These are phyloP conservation scores for Ogataea haglerorum DNA, from an alignment of 805 yeast species.

Conservation along the genomic window DNA sequence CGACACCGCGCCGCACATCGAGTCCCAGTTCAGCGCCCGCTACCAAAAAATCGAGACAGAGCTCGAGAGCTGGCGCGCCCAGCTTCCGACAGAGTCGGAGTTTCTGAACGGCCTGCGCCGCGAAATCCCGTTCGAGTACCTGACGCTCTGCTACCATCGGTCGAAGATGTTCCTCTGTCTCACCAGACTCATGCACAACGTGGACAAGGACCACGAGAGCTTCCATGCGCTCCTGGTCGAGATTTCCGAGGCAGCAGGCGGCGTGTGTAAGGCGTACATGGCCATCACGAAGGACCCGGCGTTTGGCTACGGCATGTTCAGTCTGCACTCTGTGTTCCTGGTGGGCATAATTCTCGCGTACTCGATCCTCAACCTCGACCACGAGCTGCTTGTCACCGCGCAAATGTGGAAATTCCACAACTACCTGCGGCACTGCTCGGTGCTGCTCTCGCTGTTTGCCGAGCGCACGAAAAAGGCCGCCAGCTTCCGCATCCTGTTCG, in stretches of 20 bases:
- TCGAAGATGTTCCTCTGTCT: conserved; percentile 15
- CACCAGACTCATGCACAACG: conserved; percentile 10
- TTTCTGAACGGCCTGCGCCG: conserved; percentile 12
- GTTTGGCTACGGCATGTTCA: conserved; percentile 19
- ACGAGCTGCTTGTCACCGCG: background rate
- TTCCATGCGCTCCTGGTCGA: conserved; percentile 5
- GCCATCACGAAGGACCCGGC: conserved; percentile 10
- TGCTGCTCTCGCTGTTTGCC: conserved; percentile 15
- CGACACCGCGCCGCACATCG: conserved; percentile 1
- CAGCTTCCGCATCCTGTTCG: conserved; percentile 18
- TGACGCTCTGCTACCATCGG: conserved; percentile 16
- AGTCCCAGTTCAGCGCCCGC: background rate
- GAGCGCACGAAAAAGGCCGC: conserved; percentile 21
- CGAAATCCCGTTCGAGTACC: conserved; percentile 15
- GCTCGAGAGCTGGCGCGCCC: conserved; percentile 12
- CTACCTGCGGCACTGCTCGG: conserved; percentile 18
- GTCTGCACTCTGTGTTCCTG: conserved; percentile 17
- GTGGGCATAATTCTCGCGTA: conserved; percentile 18
- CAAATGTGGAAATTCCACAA: conserved; percentile 13
- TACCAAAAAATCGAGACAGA: conserved; percentile 7
- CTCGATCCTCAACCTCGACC: conserved; percentile 14
- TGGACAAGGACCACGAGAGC: background rate
- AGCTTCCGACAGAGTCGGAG: conserved; percentile 11
- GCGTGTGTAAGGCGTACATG: conserved; percentile 16
- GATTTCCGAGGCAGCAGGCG: conserved; percentile 19